Conservation (phyloP, 1,284 basidiomycete species). For the Rhodofomes roseus region DNA sequence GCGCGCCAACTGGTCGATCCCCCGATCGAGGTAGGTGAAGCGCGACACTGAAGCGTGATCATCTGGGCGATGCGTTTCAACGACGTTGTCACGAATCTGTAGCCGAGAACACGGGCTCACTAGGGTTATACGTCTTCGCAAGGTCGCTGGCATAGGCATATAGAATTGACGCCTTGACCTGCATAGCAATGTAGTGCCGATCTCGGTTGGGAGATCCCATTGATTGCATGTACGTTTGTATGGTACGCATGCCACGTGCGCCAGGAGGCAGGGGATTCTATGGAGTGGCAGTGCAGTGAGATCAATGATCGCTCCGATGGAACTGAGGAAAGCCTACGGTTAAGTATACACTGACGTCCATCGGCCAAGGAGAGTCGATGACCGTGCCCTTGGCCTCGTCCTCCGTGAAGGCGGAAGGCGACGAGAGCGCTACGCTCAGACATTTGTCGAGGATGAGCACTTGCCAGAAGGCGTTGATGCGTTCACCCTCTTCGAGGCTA, state of each 20-base stretch:
- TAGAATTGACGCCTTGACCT: slow-evolving; percentile 35
- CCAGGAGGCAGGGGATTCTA: slow-evolving; percentile 21
- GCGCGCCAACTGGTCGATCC: slow-evolving; percentile 27
- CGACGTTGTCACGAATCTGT: background rate
- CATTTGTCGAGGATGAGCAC: slow-evolving; percentile 39
- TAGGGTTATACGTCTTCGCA: slow-evolving; percentile 22
- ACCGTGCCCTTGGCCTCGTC: slow-evolving; percentile 26
- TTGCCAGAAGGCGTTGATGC: slow-evolving; percentile 46
- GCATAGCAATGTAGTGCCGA: slow-evolving; percentile 26
- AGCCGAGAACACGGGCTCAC: slow-evolving; percentile 16
- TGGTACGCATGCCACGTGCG: slow-evolving; percentile 23
- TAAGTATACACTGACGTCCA: slow-evolving; percentile 31
- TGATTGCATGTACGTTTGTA: slow-evolving; percentile 30
- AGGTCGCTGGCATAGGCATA: slow-evolving; percentile 32
- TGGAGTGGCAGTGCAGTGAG: background rate
- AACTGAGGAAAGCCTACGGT: slow-evolving; percentile 15
- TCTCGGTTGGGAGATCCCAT: slow-evolving; percentile 15
- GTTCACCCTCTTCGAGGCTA: slow-evolving; percentile 39
- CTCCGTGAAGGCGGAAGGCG: slow-evolving; percentile 31
- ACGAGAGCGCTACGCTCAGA: slow-evolving; percentile 35
- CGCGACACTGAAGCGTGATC: slow-evolving; percentile 20
- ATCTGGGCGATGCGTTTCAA: slow-evolving; percentile 5
- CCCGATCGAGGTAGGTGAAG: slow-evolving; percentile 27
- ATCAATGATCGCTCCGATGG: background rate
- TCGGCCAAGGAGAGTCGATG: slow-evolving; percentile 42